Percentiles rank a stretch among this genome's conserved stretches.
phyloP scores from a whole-genome alignment of 805 yeast genomes.

The Yamadazyma sp. region DNA sequence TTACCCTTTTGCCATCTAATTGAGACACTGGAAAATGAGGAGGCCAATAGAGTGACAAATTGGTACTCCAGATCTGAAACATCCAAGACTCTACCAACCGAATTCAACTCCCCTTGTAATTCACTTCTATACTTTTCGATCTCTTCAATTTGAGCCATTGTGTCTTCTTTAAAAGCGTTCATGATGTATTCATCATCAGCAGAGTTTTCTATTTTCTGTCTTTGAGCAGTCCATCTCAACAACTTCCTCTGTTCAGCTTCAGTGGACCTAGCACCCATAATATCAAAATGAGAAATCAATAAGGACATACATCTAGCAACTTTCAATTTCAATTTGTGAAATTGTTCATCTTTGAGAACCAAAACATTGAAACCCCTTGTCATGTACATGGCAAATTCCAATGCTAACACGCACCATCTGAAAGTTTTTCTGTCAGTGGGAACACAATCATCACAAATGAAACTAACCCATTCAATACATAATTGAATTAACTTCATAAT shows the following conservation, averaged over 20 bases:
- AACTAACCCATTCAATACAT: slow-evolving; percentile 88
- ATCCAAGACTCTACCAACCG: slow-evolving; percentile 87
- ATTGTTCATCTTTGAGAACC: slow-evolving; percentile 75
- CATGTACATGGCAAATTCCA: slow-evolving; percentile 94
- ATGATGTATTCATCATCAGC: slow-evolving; percentile 40
- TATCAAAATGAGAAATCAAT: slow-evolving; percentile 92
- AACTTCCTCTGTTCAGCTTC: slow-evolving; percentile 59
- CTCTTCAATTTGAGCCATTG: slow-evolving; percentile 61
- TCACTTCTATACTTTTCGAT: slow-evolving; percentile 59
- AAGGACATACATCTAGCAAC: slow-evolving; percentile 95
- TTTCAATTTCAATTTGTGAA: slow-evolving; percentile 65
- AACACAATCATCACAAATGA: slow-evolving; percentile 89
- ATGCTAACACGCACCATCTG: slow-evolving; percentile 93
- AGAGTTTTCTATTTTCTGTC: slow-evolving; percentile 50
- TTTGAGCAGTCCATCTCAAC: slow-evolving; percentile 52
- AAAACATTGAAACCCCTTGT: slow-evolving; percentile 87
- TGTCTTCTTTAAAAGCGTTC: slow-evolving; percentile 60
- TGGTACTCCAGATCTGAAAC: slow-evolving; percentile 85
- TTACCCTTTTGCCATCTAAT: slow-evolving; percentile 97
- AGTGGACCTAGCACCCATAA: slow-evolving; percentile 94
- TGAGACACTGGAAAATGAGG: slow-evolving; percentile 84
- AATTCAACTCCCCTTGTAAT: slow-evolving; percentile 39
- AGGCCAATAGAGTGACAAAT: slow-evolving; percentile 79
- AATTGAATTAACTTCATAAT: slow-evolving; percentile 70
- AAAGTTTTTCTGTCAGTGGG: slow-evolving; percentile 91